Conservation (phyloP, 441 rosid species). For the Populus tomentosa region DNA sequence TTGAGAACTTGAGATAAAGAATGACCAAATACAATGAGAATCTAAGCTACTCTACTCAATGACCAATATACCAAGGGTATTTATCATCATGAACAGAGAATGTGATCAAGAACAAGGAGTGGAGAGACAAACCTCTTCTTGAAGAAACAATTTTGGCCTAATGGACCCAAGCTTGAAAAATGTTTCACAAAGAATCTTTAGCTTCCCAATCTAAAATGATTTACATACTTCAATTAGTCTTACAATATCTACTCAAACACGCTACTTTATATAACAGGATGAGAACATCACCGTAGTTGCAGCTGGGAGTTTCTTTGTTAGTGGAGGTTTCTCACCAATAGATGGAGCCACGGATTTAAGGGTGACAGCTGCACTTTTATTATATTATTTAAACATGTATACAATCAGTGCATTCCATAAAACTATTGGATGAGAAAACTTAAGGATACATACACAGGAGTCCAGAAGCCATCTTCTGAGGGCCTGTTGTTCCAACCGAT, state of each 20-base stretch:
- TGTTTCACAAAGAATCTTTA: constrained; percentile 73
- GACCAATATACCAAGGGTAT: not conserved
- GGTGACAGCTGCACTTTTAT: constrained; percentile 61
- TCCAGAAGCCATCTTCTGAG: constrained; percentile 80
- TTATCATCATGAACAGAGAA: not conserved
- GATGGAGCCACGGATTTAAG: constrained; percentile 73
- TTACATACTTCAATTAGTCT: not conserved
- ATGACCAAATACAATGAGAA: not conserved
- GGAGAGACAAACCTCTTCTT: constrained; percentile 62
- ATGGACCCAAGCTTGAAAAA: constrained; percentile 65
- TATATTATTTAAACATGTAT: not conserved
- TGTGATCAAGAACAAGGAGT: not conserved
- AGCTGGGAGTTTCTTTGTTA: constrained; percentile 85
- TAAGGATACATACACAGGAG: constrained; percentile 54
- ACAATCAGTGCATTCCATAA: not conserved
- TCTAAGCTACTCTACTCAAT: not conserved
- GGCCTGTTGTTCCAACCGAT: constrained; percentile 47
- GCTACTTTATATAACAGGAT: constrained; percentile 4
- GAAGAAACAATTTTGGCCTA: constrained; percentile 54
- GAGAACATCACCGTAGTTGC: constrained; percentile 55
- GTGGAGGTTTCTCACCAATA: constrained; percentile 64
- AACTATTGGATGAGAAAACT: not conserved
- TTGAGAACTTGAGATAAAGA: not conserved
- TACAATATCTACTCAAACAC: not conserved
- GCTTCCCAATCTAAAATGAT: constrained; percentile 66